Base-by-base conservation (phyloP, 805 yeast species). In the Ogataea paradorogensis region DNA sequence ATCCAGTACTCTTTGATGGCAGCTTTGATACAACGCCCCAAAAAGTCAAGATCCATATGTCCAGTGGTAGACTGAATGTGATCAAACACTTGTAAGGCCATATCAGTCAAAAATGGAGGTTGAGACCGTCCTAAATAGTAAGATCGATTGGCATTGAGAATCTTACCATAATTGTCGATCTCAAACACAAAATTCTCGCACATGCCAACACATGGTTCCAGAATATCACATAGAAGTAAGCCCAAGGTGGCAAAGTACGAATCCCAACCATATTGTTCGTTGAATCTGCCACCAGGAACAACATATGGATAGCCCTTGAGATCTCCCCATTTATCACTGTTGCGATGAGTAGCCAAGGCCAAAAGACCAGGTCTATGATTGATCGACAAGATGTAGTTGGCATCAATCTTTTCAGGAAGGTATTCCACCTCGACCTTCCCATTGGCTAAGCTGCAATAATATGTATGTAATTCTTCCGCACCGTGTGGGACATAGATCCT, bases 261-360 rank as follows among this genome's bases (percentile, higher is more conserved):
- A 61, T 91, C 99, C 99, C 99, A 91, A 11, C 98, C 99, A 56
- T 93, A 91, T 43, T 89, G 74, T 65, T 91, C 99, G 65, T 93
- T 93, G 65, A 91, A 91, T 48, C 99, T 71, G 15, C 99, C 98
- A 13, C 99, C 99, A 1, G 99, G 99, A 16, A 91, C 98, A 13
- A 87, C 84, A 61, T 91, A 91, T 0, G 95, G 96, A 54, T 74
- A 80, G 15, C 89, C 87, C 27, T 74, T 68, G 28, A 58, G 43
- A 40, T 59, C 62, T 7, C 48, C 62, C 36, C 55, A 56, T 33
- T 66, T 37, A 23, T 53, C 56, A 4, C 57, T 47, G 26, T 43
- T 53, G 15, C 60, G 73, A 45, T 71, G 73, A 70, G 85, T 76
- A 1, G 91, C 95, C 27, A 91, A 68, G 0, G 95, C 84, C 44